Percentiles rank a stretch among this genome's conserved stretches.
Conservation (phyloP, 2,329 filamentous ascomycete genomes). For the Torrubiella hemipterigena region DNA sequence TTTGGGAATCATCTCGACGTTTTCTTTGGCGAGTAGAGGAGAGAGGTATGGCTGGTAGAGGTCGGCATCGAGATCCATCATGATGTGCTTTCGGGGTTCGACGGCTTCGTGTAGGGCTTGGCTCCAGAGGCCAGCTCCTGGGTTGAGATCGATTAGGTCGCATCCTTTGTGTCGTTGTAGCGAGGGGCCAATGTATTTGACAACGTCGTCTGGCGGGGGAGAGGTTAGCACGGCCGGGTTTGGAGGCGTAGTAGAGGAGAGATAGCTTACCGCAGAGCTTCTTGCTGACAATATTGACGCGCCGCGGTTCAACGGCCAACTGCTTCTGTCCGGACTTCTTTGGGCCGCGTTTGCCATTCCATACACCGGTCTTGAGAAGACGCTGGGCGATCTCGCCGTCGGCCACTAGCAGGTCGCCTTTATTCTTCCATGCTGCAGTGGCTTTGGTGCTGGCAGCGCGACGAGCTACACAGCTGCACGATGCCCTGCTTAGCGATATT, state of each 20-base stretch:
- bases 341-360: conserved; percentile 9
- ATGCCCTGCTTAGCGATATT: neutral
- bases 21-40: conserved; percentile 37
- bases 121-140: conserved; percentile 70
- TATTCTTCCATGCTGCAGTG: neutral
- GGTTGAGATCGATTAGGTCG: conserved; percentile 80
- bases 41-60: conserved; percentile 50
- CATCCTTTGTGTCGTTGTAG: conserved; percentile 63
- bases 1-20: conserved; percentile 38
- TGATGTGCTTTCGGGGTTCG: conserved; percentile 67
- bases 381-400: conserved; percentile 11
- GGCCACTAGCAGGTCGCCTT: conserved; percentile 3
- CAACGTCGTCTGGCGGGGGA: conserved; percentile 45
- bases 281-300: conserved; percentile 42
- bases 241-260: neutral
- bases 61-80: conserved; percentile 60
- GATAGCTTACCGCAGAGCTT: conserved; percentile 32
- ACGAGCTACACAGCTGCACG: neutral
- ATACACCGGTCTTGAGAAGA: conserved; percentile 15
- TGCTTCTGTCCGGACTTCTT: conserved; percentile 5
- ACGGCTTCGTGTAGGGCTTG: conserved; percentile 61
- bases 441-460: conserved; percentile 1
- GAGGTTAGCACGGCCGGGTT: neutral
- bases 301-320: conserved; percentile 16
- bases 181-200: conserved; percentile 56